Conservation (phyloP, 139 green algal species). For the Tetradesmus lagerheimii region DNA sequence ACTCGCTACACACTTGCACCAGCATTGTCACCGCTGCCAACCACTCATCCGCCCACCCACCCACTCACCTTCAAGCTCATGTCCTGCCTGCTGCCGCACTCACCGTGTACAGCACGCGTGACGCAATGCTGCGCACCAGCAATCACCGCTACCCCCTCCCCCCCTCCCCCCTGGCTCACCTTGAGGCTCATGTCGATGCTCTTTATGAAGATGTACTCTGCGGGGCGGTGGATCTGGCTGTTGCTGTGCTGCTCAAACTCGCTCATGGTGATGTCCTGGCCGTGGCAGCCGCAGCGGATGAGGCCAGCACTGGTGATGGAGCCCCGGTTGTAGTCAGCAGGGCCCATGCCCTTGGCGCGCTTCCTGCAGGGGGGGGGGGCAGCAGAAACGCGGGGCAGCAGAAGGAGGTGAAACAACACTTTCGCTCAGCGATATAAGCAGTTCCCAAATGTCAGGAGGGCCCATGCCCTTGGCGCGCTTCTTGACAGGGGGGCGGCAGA, state of each 20-base stretch:
- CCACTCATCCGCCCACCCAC: no score
- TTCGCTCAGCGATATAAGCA: no score
- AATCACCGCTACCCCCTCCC: background rate
- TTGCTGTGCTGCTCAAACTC: constrained; percentile 53
- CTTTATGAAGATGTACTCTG: constrained; percentile 51
- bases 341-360: constrained; percentile 36
- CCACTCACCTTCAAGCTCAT: constrained; percentile 16
- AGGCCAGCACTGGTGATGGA: constrained; percentile 39
- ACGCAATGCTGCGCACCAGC: no score
- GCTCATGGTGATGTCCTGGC: constrained; percentile 44
- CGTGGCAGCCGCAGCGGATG: constrained; percentile 45
- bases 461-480: no score
- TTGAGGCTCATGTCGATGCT: constrained; percentile 47
- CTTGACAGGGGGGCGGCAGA: no score
- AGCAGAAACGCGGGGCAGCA: background rate
- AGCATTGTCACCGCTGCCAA: no score
- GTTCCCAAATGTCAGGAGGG: no score
- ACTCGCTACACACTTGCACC: no score
- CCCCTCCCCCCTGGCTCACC: background rate
- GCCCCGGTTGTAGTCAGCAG: constrained; percentile 41
- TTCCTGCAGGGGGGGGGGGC: background rate
- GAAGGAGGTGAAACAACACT: no score
- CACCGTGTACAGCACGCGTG: no score
- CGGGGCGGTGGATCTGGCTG: constrained; percentile 51
- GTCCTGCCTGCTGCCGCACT: no score